Base-by-base conservation (phyloP, 805 yeast species). In the Teunomyces tritomae region DNA sequence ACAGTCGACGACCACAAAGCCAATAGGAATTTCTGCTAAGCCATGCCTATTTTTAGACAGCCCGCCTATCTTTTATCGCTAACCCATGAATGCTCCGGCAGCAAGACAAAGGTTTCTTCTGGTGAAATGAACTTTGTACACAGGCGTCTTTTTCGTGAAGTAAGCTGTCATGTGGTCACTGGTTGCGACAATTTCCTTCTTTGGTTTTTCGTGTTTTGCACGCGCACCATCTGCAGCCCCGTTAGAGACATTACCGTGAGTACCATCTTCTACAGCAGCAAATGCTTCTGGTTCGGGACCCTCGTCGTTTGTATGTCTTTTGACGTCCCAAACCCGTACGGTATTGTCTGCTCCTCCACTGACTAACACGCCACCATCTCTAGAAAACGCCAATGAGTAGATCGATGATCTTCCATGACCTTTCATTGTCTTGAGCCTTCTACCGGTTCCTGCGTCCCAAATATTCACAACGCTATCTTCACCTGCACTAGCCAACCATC, bases 321-420 rank as follows among this genome's bases (percentile, higher is more conserved):
- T 89, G 45, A 89, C 83, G 66, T 94, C 98, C 99, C 99, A 94
- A 3, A 90, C 96, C 55, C 99, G 78, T 2, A 94, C 95, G 1
- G 95, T 84, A 62, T 85, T 83, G 70, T 94, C 99, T 1, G 95
- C 90, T 43, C 95, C 97, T 17, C 95, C 89, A 67, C 96, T 86
- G 4, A 94, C 91, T 39, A 94, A 75, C 0, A 90, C 89, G 27
- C 87, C 82, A 26, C 98, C 97, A 59, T 91, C 98, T 57, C 80
- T 79, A 33, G 92, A 85, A 65, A 89, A 92, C 4, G 87, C 77
- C 51, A 94, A 73, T 5, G 97, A 88, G 64, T 91, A 86, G 34
- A 94, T 85, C 2, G 96, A 83, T 28, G 87, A 80, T 53, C 88
- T 75, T 28, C 97, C 98, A 63, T 94, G 99, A 0, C 99, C 99